Base-by-base conservation (phyloP, 495 filamentous ascomycete genomes). In the Jackrogersella minutella region DNA sequence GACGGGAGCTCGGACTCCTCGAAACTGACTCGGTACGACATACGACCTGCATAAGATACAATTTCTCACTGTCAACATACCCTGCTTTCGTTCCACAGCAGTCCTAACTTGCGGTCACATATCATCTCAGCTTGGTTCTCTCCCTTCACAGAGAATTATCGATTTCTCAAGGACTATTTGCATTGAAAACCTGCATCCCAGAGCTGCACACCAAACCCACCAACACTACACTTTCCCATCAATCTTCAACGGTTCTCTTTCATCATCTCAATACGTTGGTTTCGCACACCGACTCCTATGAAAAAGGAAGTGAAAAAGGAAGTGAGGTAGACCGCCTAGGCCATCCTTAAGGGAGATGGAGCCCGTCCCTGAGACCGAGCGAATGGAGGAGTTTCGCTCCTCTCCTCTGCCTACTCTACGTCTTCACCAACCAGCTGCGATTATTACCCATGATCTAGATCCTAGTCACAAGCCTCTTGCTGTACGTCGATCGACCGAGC, bases 341-440 rank as follows among this genome's bases (percentile, higher is more conserved):
- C 37, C 39, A 26, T 54, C 26, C 21, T 50, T 58, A 55, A 64
- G 40, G 31, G 58, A 66, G 54, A 86, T 86, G 84, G 84, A 86
- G 66, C 82, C 82, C 14, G 83, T 85, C 62, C 84, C 83, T 56
- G 84, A 86, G 70, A 85, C 82, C 5, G 81, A 86, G 76, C 73
- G 81, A 58, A 83, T 86, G 84, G 84, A 85, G 79, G 81, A 84
- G 67, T 85, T 85, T 62, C 77, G 81, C 28, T 68, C 82, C 37
- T 79, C 81, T 36, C 82, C 82, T 62, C 73, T 84, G 50, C 71
- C 73, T 41, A 55, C 64, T 33, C 54, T 79, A 37, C 75, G 77
- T 66, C 59, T 80, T 33, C 68, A 79, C 43, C 62, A 66, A 56
- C 65, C 79, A 50, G 51, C 74, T 49, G 55, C 70, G 37, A 39